Evolutionary conservation across 768 basidiomycete species (phyloP), one percentile per base, ranked within the genome.

Genomic region (Lentinula lateritia): DNA sequence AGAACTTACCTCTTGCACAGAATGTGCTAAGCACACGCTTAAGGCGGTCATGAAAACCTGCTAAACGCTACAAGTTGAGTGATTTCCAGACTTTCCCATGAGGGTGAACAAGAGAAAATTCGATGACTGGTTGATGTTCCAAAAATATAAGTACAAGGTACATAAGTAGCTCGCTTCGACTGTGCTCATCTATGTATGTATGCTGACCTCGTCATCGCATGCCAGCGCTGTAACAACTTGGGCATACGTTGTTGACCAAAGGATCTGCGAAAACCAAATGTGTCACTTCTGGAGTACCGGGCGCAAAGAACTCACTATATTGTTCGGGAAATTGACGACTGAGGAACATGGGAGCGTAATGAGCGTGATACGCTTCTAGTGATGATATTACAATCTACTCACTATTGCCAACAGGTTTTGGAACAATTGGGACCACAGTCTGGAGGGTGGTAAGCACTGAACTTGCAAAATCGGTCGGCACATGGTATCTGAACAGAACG

Each of bases 391-490:
- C 41, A 52, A 61, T 54, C 57, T 55, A 72, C 88, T 75, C 71
- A 91, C 89, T 88, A 88, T 73, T 89, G 88, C 89, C 89, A 90
- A 69, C 89, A 90, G 28, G 84, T 85, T 28, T 69, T 75, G 35
- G 69, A 75, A 73, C 89, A 91, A 34, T 77, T 72, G 28, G 85
- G 81, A 5, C 80, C 79, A 67, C 89, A 91, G 61, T 83, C 75
- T 32, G 57, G 65, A 35, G 86, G 86, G 72, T 91, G 89, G 16
- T 72, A 72, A 9, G 80, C 74, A 66, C 89, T 90, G 76, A 91
- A 91, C 71, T 80, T 89, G 82, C 89, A 92, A 68, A 71, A 77
- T 38, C 75, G 76, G 69, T 86, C 78, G 55, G 82, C 84, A 73
- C 89, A 91, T 65, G 80, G 79, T 58, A 89, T 81, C 89, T 90